Conservation (phyloP, 108 stramenopile genomes). For the Skeletonema grethae region DNA sequence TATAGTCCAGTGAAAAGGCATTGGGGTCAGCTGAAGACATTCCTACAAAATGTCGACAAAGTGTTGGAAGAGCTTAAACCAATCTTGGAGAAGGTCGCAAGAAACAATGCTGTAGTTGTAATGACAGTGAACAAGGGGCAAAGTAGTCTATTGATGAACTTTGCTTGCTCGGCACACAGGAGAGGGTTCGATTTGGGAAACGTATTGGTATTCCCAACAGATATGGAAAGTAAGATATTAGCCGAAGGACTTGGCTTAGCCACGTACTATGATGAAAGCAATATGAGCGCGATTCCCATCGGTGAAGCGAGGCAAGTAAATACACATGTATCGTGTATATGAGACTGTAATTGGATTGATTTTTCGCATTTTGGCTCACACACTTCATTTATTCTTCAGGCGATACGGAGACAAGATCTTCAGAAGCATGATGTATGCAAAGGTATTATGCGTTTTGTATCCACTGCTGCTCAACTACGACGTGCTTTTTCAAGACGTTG, state of each 20-base stretch:
- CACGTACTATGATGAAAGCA: conserved; percentile 77
- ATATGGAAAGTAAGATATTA: conserved; percentile 71
- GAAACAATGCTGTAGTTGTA: conserved; percentile 56
- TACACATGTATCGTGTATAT: too few relatives aligned
- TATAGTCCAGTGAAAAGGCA: conserved; percentile 33
- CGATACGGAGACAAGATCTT: conserved; percentile 79
- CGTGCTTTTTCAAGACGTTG: conserved; percentile 88
- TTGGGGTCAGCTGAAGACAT: conserved; percentile 52
- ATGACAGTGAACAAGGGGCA: conserved; percentile 57
- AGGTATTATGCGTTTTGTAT: conserved; percentile 76
- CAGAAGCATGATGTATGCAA: conserved; percentile 89
- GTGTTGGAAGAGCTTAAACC: conserved; percentile 45
- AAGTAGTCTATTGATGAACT: conserved; percentile 55
- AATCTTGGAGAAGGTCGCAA: conserved; percentile 51
- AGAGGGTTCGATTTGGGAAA: conserved; percentile 55
- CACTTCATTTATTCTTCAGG: too few relatives aligned
- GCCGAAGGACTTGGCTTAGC: conserved; percentile 70
- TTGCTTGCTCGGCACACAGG: conserved; percentile 52
- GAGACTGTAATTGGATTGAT: too few relatives aligned
- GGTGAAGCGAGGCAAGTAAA: conserved; percentile 45
- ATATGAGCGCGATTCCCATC: conserved; percentile 59
- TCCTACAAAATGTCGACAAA: conserved; percentile 48
- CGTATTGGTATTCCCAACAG: conserved; percentile 82
- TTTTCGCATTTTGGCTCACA: too few relatives aligned
- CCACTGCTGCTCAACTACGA: conserved; percentile 69